Percentiles rank a stretch among this genome's conserved stretches.
phyloP scores from a whole-genome alignment of 768 basidiomycete species.

The Tricholomella constricta region DNA sequence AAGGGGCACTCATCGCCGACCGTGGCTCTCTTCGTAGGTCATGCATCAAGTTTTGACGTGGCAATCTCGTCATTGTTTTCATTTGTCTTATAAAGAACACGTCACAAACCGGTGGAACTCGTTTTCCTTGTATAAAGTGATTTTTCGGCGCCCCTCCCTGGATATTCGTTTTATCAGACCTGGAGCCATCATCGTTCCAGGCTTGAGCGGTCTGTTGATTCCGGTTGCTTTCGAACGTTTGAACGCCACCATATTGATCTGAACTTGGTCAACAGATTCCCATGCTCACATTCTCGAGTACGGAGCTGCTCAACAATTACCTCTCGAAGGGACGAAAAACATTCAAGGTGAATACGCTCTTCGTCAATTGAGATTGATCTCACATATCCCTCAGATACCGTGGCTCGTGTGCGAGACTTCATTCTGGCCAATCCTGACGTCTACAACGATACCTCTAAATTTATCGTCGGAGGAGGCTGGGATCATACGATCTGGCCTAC shows the following conservation, averaged over 20 bases:
- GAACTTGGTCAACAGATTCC: constrained; percentile 52
- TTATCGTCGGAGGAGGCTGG: constrained; percentile 86
- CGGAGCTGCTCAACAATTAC: constrained; percentile 64
- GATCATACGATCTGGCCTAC: constrained; percentile 80
- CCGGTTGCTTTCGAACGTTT: background rate
- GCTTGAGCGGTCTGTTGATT: constrained; percentile 61
- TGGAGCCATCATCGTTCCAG: constrained; percentile 69
- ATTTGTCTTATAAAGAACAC: constrained; percentile 42
- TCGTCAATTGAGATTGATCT: no score
- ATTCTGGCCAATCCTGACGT: constrained; percentile 61
- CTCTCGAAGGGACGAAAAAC: constrained; percentile 62
- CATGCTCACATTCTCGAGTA: constrained; percentile 82
- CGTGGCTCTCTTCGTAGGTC: constrained; percentile 58
- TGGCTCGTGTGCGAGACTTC: constrained; percentile 59
- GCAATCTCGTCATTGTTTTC: background rate
- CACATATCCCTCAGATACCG: constrained; percentile 48
- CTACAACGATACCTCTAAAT: constrained; percentile 54
- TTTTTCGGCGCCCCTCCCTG: constrained; percentile 27
- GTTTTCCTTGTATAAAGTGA: constrained; percentile 19
- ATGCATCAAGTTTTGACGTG: background rate
- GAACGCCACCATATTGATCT: constrained; percentile 5
- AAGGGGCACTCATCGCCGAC: constrained; percentile 50
- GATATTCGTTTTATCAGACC: constrained; percentile 50
- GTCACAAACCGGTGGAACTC: constrained; percentile 42
- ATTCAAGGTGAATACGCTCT: constrained; percentile 54